Evolutionary conservation across 495 filamentous ascomycete species (phyloP), one percentile per base, ranked within the genome.

Genomic region (Penicillium arizonense): DNA sequence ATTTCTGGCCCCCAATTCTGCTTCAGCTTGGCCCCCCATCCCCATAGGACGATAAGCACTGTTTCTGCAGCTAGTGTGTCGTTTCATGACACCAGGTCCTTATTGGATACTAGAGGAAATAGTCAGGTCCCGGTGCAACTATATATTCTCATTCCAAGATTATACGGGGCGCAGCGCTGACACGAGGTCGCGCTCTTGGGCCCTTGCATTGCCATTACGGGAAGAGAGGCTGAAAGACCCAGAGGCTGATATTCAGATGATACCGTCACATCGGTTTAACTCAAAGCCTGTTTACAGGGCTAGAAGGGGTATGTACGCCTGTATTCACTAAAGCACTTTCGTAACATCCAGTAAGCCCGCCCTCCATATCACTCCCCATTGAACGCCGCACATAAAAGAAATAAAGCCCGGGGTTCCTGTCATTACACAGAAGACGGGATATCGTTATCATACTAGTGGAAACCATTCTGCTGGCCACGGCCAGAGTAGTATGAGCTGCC

Each of bases 401-500:
- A 60, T 50, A 53, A 58, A 39, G 50, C 18, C 28, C 28, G 28
- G 28, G 28, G 8, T 5, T 10, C 28, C 28, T 30, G 28, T 30
- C 28, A 56, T 57, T 55, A 61, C 61, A 64, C 26, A 49, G 37
- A 48, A 44, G 53, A 48, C 8, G 40, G 13, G 36, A 18, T 26
- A 43, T 41, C 10, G 16, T 52, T 16, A 52, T 57, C 49, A 30
- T 30, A 18, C 64, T 52, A 78, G 52, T 79, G 70, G 48, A 56
- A 70, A 39, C 74, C 76, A 55, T 76, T 79, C 23, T 68, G 57
- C 42, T 65, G 68, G 42, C 60, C 66, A 41, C 77, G 75, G 26
- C 76, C 77, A 20, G 77, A 78, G 58, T 80, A 78, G 49, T 72
- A 76, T 24, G 73, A 67, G 57, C 72, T 82, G 41, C 83, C 86